Conservation (phyloP, 1,284 basidiomycete genomes). For the Limonomyces culmigenus region DNA sequence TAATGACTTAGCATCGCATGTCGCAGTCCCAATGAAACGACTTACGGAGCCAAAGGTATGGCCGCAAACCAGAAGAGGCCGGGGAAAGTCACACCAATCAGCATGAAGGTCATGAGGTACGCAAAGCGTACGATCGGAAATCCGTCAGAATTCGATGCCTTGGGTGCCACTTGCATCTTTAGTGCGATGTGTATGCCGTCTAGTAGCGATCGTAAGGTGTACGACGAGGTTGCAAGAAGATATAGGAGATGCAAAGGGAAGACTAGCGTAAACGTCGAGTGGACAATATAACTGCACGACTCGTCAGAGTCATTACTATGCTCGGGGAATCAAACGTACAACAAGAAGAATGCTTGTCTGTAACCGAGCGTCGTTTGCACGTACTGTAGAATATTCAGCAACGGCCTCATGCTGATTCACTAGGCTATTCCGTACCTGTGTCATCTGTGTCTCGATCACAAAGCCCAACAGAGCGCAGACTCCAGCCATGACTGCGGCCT, state of each 20-base stretch:
- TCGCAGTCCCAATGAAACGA: slow-evolving; percentile 1
- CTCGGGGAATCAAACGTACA: slow-evolving; percentile 27
- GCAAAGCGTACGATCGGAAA: slow-evolving; percentile 5
- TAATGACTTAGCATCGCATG: slow-evolving; percentile 6
- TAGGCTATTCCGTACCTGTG: no score
- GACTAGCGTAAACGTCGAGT: slow-evolving; percentile 49
- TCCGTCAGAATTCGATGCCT: slow-evolving; percentile 9
- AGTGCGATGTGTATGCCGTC: slow-evolving; percentile 34
- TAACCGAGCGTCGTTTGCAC: slow-evolving; percentile 56
- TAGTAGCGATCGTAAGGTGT: slow-evolving; percentile 27
- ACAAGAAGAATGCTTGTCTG: slow-evolving; percentile 62
- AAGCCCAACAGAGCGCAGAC: slow-evolving; percentile 38
- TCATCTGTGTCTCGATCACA: slow-evolving; percentile 50
- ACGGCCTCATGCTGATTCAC: no score
- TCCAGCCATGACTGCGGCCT: slow-evolving; percentile 31
- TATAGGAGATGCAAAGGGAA: slow-evolving; percentile 60
- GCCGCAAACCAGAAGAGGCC: slow-evolving; percentile 58
- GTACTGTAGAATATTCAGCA: slow-evolving; percentile 31
- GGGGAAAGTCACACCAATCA: slow-evolving; percentile 43
- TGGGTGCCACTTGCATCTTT: slow-evolving; percentile 30
- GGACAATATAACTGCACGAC: slow-evolving; percentile 47
- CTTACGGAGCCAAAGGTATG: slow-evolving; percentile 56
- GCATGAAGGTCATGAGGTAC: slow-evolving; percentile 14
- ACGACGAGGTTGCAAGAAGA: slow-evolving; percentile 28
- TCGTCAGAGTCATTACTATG: neutral